phyloP scores from a whole-genome alignment of 768 basidiomycete species.

The Trametes gibbosa region DNA sequence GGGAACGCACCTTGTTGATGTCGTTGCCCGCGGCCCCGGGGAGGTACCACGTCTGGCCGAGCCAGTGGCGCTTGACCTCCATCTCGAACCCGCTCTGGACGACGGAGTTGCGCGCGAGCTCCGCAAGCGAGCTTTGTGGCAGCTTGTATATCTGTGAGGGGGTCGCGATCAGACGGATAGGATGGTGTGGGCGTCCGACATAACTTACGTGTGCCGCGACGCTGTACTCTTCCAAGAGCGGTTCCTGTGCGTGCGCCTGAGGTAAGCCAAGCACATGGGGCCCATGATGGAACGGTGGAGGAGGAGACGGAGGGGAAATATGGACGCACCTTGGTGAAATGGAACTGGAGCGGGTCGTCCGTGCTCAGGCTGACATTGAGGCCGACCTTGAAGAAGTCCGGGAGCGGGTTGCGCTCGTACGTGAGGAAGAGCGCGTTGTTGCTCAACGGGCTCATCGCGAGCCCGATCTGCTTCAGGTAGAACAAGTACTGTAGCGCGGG shows the following conservation, averaged over 20 bases:
- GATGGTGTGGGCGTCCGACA: not conserved
- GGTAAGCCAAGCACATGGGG: not conserved
- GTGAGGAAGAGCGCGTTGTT: conserved; percentile 97
- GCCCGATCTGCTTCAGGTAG: conserved; percentile 96
- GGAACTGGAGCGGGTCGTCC: conserved; percentile 95
- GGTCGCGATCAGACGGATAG: not conserved
- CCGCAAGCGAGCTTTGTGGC: conserved; percentile 90
- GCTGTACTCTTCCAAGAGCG: conserved; percentile 93
- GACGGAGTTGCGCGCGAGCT: conserved; percentile 97
- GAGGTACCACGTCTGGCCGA: conserved; percentile 91
- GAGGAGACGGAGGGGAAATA: not conserved
- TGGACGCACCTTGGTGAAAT: conserved; percentile 92
- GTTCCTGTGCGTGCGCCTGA: conserved; percentile 55
- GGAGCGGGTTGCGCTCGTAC: conserved; percentile 95
- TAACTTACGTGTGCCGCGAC: conserved; percentile 88
- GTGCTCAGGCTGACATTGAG: conserved; percentile 96
- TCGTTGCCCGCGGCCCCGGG: conserved; percentile 93
- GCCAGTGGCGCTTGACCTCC: conserved; percentile 94
- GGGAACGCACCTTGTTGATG: conserved; percentile 86
- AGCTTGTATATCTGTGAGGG: conserved; percentile 84
- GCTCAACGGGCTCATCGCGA: conserved; percentile 97
- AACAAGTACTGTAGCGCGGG: conserved; percentile 96
- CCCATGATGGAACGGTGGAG: too few species aligned
- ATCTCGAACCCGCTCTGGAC: conserved; percentile 98
- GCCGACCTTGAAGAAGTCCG: conserved; percentile 95